These are phyloP conservation scores for Fusarium kyushuense DNA, from an alignment of 2,329 filamentous ascomycete genomes.

Conservation along the genomic window DNA sequence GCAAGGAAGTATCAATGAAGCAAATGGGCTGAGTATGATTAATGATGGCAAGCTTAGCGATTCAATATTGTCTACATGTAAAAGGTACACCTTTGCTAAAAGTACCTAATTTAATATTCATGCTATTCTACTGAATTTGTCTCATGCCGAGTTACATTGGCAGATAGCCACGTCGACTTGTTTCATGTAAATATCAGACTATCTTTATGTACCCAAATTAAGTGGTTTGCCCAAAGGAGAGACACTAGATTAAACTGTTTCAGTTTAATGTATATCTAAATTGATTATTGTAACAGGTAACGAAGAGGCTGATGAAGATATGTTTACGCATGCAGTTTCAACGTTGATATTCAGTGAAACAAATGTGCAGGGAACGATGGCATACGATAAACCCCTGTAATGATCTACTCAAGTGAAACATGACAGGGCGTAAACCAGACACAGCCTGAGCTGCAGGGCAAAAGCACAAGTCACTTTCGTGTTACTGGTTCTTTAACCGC, in stretches of 20 bases:
- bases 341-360: background rate
- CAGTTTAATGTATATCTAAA: background rate
- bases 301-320: background rate
- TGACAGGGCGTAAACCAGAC: constrained; percentile 1
- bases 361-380: background rate
- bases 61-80: background rate
- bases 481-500: background rate
- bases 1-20: constrained; percentile 5
- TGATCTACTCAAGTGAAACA: constrained; percentile 4
- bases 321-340: background rate
- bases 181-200: background rate
- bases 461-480: background rate
- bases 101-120: background rate
- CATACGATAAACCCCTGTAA: constrained; percentile 1
- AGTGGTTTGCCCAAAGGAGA: background rate
- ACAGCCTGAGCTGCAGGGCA: background rate
- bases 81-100: background rate
- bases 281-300: background rate
- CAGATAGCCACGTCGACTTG: background rate
- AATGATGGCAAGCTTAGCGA: background rate
- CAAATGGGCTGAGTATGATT: background rate
- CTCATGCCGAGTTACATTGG: background rate
- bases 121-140: constrained; percentile 1
- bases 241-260: background rate
- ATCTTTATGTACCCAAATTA: background rate